phyloP scores from a whole-genome alignment of 176 grass and related monocot species.

The Cocos nucifera region DNA sequence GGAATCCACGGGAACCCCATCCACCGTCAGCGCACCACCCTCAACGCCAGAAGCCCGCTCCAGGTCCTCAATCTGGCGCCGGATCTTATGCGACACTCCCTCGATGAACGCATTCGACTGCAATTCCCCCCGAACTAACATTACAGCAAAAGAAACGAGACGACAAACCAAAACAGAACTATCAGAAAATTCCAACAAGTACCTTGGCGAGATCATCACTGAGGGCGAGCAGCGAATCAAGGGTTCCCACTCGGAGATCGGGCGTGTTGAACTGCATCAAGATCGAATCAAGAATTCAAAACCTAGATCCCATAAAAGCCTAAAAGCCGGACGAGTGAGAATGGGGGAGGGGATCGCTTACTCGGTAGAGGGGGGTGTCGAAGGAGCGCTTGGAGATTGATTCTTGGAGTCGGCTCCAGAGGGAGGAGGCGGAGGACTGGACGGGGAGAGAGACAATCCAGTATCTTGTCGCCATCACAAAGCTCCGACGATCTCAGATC shows the following conservation, averaged over 20 bases:
- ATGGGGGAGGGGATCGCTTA: constrained; percentile 6
- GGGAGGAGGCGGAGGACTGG: constrained; percentile 31
- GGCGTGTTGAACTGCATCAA: constrained; percentile 60
- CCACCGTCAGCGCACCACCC: constrained; percentile 58
- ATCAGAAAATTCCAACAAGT: neutral
- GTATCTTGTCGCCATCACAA: constrained; percentile 59
- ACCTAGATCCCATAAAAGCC: neutral
- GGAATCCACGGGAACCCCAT: constrained; percentile 86
- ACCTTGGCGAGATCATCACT: constrained; percentile 97
- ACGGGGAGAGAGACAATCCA: constrained; percentile 80
- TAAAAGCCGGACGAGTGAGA: neutral
- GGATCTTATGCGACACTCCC: constrained; percentile 92
- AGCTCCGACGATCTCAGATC: too few species aligned
- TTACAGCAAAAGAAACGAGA: too few species aligned
- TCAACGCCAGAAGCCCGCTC: constrained; percentile 54
- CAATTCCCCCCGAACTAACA: neutral
- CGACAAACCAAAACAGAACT: neutral
- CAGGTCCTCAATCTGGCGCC: constrained; percentile 89
- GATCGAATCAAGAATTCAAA: neutral
- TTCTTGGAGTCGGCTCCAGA: constrained; percentile 69
- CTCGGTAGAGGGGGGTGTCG: constrained; percentile 86
- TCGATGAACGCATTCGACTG: constrained; percentile 93
- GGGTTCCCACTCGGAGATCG: constrained; percentile 78
- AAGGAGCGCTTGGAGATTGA: constrained; percentile 72
- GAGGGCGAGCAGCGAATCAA: constrained; percentile 89